Conservation (phyloP, 176 grass and related monocot genomes). For the Phragmites australis region DNA sequence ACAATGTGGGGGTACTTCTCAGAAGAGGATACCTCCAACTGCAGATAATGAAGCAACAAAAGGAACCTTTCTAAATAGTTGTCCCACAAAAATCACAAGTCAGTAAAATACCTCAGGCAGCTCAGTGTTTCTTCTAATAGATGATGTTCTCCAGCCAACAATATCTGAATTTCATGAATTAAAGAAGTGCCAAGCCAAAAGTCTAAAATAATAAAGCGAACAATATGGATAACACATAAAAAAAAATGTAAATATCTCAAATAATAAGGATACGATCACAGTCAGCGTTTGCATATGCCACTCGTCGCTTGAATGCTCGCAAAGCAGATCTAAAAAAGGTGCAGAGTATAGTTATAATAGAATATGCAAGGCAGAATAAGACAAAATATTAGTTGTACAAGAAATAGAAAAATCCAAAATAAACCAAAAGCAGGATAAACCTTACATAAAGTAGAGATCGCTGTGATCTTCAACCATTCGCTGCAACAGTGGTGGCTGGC, state of each 20-base stretch:
- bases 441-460: slow-evolving; percentile 80
- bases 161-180: slow-evolving; percentile 65
- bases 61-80: background rate
- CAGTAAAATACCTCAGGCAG: slow-evolving; percentile 63
- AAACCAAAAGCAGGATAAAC: slow-evolving; percentile 36
- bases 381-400: background rate
- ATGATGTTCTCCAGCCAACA: slow-evolving; percentile 98
- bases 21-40: slow-evolving; percentile 59
- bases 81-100: background rate
- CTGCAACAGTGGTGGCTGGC: slow-evolving; percentile 70
- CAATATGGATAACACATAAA: background rate
- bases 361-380: background rate
- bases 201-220: background rate
- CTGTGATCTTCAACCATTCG: slow-evolving; percentile 76
- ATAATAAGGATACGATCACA: slow-evolving; percentile 82
- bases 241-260: background rate
- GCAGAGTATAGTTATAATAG: background rate
- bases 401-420: slow-evolving; percentile 12
- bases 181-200: slow-evolving; percentile 35
- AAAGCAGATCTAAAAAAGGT: slow-evolving; percentile 66
- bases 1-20: slow-evolving; percentile 92
- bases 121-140: slow-evolving; percentile 84
- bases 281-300: slow-evolving; percentile 78
- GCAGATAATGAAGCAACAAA: slow-evolving; percentile 36
- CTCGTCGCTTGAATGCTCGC: slow-evolving; percentile 60